These are phyloP conservation scores for Tremellales sp. DNA, from an alignment of 1,284 basidiomycete species.

Conservation along the genomic window DNA sequence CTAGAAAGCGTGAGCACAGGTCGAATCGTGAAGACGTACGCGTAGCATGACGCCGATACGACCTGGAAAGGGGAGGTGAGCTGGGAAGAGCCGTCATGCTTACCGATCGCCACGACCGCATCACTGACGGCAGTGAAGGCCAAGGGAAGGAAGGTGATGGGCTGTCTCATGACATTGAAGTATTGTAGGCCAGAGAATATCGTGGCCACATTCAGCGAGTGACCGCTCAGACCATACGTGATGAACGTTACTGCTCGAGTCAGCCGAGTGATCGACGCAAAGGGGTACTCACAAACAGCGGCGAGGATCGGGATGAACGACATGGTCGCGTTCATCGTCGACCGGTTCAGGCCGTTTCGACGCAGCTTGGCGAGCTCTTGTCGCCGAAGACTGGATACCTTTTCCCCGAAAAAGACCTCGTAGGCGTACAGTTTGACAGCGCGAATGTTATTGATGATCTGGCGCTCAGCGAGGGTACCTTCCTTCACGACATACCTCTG, in stretches of 20 bases:
- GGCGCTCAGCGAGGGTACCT: not conserved
- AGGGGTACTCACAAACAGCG: slow-evolving; percentile 51
- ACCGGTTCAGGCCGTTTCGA: slow-evolving; percentile 37
- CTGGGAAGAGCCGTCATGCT: not conserved
- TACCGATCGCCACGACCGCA: slow-evolving; percentile 58
- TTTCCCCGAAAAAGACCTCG: slow-evolving; percentile 59
- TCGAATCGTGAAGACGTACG: slow-evolving; percentile 20
- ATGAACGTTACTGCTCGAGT: slow-evolving; percentile 66
- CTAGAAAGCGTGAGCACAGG: slow-evolving; percentile 1
- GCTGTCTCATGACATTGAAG: slow-evolving; percentile 57
- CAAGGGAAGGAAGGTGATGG: slow-evolving; percentile 35
- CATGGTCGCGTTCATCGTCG: slow-evolving; percentile 37
- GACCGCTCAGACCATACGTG: slow-evolving; percentile 63
- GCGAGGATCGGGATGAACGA: slow-evolving; percentile 63
- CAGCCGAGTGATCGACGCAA: not conserved
- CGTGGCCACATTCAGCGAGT: slow-evolving; percentile 62
- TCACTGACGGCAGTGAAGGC: slow-evolving; percentile 52
- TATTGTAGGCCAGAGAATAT: slow-evolving; percentile 71
- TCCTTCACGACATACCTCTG: slow-evolving; percentile 5
- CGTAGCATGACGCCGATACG: slow-evolving; percentile 61
- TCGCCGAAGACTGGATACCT: slow-evolving; percentile 55
- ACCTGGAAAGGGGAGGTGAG: not conserved
- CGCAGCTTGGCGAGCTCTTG: slow-evolving; percentile 52
- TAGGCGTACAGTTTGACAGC: slow-evolving; percentile 47
- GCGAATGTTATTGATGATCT: slow-evolving; percentile 43